Evolutionary conservation across 352 stramenopile species (phyloP).

Genomic region (Bremia lactucae): DNA sequence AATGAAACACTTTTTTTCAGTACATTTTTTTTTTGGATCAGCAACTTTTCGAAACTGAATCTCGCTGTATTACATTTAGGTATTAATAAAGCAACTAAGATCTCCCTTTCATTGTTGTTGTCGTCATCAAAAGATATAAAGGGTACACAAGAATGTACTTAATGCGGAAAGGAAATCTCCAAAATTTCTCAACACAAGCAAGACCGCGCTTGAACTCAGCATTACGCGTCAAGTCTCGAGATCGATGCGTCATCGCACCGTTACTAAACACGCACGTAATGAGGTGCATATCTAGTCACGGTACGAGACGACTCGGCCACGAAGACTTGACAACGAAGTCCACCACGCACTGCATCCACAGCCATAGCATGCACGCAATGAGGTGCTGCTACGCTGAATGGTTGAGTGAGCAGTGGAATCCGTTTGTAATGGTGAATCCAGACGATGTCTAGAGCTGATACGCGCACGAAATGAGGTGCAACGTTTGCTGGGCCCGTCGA

Average conservation of each 20-base stretch:
- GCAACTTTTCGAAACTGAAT: too few species aligned
- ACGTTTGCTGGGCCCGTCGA: conserved; percentile 1
- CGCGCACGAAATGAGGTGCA: conserved; percentile 16
- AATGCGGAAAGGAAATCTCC: too few species aligned
- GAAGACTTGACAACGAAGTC: conserved; percentile 5
- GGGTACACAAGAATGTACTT: too few species aligned
- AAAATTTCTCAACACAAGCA: not conserved
- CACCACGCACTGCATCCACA: not conserved
- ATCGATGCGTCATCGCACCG: not conserved
- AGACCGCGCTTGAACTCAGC: conserved; percentile 1
- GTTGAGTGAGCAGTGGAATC: not conserved
- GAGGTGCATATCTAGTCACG: conserved; percentile 13
- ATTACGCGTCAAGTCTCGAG: conserved; percentile 1
- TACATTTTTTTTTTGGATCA: too few species aligned
- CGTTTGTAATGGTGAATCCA: conserved; percentile 1
- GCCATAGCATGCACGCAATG: conserved; percentile 13
- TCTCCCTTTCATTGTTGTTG: too few species aligned
- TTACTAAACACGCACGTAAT: conserved; percentile 15
- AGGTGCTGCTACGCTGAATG: conserved; percentile 5
- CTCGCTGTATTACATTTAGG: too few species aligned
- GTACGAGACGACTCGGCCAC: conserved; percentile 2
- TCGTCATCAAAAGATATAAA: too few species aligned
- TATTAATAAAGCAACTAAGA: too few species aligned
- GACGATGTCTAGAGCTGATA: not conserved
- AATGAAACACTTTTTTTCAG: too few species aligned